These are phyloP conservation scores for Starmerella cellae DNA, from an alignment of 805 yeast species.

Conservation along the genomic window DNA sequence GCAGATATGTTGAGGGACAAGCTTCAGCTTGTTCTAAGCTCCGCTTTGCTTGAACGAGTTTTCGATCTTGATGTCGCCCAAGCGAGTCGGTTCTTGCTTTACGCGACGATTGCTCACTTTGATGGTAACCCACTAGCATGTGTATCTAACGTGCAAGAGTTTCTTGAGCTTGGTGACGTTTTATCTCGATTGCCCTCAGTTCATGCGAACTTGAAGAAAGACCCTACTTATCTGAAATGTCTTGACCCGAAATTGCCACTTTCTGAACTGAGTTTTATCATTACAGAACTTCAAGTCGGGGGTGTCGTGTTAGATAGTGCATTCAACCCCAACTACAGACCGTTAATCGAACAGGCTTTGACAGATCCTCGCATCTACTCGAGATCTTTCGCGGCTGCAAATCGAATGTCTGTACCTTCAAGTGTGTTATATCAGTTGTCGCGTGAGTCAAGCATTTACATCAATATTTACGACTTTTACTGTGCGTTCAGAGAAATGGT, in stretches of 20 bases:
- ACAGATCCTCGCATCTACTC: conserved; percentile 28
- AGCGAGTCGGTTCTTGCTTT: conserved; percentile 22
- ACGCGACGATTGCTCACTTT: conserved; percentile 28
- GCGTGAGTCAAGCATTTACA: conserved; percentile 61
- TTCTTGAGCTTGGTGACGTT: conserved; percentile 13
- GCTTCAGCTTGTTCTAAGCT: conserved; percentile 2
- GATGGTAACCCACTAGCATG: conserved; percentile 29
- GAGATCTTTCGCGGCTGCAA: conserved; percentile 14
- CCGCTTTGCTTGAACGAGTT: conserved; percentile 1
- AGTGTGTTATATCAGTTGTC: conserved; percentile 51
- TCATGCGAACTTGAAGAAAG: neutral
- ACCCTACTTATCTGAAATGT: neutral
- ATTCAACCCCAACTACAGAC: conserved; percentile 36
- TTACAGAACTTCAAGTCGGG: conserved; percentile 34
- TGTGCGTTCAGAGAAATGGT: conserved; percentile 38
- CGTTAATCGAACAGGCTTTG: conserved; percentile 32
- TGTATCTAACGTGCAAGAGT: conserved; percentile 4
- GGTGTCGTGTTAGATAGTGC: conserved; percentile 27
- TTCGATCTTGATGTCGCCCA: neutral
- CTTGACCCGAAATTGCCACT: neutral
- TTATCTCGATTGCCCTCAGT: neutral
- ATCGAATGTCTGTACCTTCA: conserved; percentile 34
- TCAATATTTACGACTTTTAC: conserved; percentile 58
- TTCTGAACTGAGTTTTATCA: conserved; percentile 22
- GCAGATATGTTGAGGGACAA: conserved; percentile 1